Evolutionary conservation across 2,329 filamentous ascomycete genomes (phyloP), one percentile per base, ranked within the genome.

Genomic region (Xylaria sp.): DNA sequence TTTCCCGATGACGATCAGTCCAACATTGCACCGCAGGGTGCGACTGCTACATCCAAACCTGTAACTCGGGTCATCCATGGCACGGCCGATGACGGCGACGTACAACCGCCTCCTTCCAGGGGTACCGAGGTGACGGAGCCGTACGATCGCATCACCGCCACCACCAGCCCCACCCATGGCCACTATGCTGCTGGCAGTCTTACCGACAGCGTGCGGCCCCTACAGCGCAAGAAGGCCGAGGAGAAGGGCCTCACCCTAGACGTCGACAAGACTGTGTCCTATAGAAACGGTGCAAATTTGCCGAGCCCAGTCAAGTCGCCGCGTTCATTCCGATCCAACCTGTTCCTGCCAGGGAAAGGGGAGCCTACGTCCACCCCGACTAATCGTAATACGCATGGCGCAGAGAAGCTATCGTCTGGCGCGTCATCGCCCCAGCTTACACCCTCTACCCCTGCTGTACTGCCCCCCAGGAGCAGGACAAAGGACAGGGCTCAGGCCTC

Each of bases 391-490:
- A 81, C 80, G 46, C 79, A 86, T 49, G 87, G 88, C 17, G 89
- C 90, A 51, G 90, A 94, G 70, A 92, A 92, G 71, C 78, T 96
- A n/a, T 87, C 89, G 5, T 96, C 92, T 0, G 84, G 84, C 48
- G 86, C 87, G 26, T 92, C 90, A 2, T 90, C 91, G 7, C 91
- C 91, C 2, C 82, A 80, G 43, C 78, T 89, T 46, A 70, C 67
- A 7, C 69, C 70, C 39, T 61, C 68, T 9, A 52, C 57, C 16
- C 50, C 64, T 59, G 56, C 54, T 34, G 38, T 65, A 18, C 54
- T 66, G 40, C 63, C 51, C 53, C 62, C 49, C 48, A 66, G 58
- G 39, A 43, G 59, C 20, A 54, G 63, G 60, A 46, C 52, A 44
- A 72, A 68, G 44, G 62, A 75, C 21, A 75, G 75, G 42, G 61